Conservation (phyloP, 805 yeast species). For the Metschnikowia anglica region DNA sequence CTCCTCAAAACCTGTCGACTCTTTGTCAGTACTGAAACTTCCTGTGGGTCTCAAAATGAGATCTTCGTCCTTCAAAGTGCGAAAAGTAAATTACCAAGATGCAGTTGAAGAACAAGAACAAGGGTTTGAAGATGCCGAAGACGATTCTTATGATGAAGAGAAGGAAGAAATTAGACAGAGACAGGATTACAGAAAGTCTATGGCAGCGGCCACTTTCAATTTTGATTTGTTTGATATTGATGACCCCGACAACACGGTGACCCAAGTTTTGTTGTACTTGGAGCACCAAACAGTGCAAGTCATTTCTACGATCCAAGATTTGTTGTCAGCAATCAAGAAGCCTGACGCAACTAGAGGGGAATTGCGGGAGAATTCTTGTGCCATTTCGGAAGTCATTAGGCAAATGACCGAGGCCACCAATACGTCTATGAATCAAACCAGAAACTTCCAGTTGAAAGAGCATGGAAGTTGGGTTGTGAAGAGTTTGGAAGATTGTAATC, state of each 20-base stretch:
- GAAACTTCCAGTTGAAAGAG: conserved; percentile 79
- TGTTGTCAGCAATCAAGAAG: conserved; percentile 72
- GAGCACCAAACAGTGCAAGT: conserved; percentile 95
- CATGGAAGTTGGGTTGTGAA: conserved; percentile 91
- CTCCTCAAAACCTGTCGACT: background rate
- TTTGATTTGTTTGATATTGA: conserved; percentile 75
- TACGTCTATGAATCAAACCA: conserved; percentile 82
- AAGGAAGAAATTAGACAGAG: conserved; percentile 40
- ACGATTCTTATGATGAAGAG: conserved; percentile 27
- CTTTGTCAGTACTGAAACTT: background rate
- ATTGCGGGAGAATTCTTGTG: conserved; percentile 66
- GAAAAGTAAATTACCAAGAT: conserved; percentile 17
- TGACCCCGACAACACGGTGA: conserved; percentile 84
- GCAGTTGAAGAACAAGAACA: conserved; percentile 8
- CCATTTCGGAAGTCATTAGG: conserved; percentile 74
- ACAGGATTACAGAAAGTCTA: conserved; percentile 46
- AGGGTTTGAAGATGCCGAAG: conserved; percentile 19
- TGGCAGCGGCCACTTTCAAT: conserved; percentile 60
- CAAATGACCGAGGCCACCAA: conserved; percentile 91
- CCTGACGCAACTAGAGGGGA: conserved; percentile 76
- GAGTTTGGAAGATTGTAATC: conserved; percentile 79
- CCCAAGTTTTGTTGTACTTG: conserved; percentile 77
- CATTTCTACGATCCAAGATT: conserved; percentile 81
- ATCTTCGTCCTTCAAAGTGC: conserved; percentile 18
- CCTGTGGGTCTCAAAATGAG: conserved; percentile 8